phyloP scores from a whole-genome alignment of 1,284 basidiomycete species.

The Melampsora larici-populina region DNA sequence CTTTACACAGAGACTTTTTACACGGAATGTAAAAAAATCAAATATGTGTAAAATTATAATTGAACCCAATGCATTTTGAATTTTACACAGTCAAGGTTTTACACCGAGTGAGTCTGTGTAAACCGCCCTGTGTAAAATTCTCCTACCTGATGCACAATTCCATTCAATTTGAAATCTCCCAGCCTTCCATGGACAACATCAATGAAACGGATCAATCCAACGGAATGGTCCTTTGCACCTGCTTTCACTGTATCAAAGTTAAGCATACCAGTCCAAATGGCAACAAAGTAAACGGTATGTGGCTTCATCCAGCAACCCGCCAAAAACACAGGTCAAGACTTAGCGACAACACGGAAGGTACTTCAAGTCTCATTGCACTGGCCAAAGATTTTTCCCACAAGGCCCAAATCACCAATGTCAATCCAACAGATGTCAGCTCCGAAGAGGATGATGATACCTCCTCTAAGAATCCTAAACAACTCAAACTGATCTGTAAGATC shows the following conservation, averaged over 20 bases:
- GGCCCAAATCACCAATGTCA: not conserved
- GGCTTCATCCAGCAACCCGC: conserved; percentile 3
- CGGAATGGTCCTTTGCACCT: not conserved
- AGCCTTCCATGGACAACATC: not conserved
- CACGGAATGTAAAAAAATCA: no score
- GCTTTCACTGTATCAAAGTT: not conserved
- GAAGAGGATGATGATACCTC: not conserved
- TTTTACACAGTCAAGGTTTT: no score
- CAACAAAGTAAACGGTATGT: not conserved
- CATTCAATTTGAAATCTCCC: no score
- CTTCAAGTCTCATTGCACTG: not conserved
- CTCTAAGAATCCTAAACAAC: not conserved
- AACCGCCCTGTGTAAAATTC: no score
- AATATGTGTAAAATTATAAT: no score
- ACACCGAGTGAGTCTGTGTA: no score
- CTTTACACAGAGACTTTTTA: no score
- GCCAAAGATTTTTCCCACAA: not conserved
- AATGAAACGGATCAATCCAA: not conserved
- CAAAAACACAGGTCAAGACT: not conserved
- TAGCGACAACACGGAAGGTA: not conserved
- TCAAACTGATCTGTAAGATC: not conserved
- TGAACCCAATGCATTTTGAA: no score
- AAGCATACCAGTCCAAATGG: not conserved
- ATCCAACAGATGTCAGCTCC: not conserved
- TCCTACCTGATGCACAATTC: no score